Base-by-base conservation (phyloP, 176 grass and related monocot genomes). In the maize (Zea mays) region DNA sequence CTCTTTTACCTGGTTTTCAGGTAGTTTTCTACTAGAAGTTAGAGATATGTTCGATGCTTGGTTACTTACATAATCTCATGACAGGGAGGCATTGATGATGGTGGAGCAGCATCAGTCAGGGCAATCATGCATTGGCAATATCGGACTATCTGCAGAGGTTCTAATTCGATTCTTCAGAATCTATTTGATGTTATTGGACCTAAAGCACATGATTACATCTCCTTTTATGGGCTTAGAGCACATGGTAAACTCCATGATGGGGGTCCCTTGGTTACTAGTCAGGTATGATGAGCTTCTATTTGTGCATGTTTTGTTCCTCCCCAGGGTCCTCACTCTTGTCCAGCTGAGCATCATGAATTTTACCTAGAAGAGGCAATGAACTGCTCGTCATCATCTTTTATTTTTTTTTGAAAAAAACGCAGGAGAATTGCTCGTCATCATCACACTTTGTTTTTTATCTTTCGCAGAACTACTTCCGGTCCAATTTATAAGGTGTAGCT, bases 61-160 rank as follows among this genome's bases (percentile, higher is more conserved):
- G 10, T 81, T 79, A 66, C 54, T 83, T 46, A 81, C 45, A 46
- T 55, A 57, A 49, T 84, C 38, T 82, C 47, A 58, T 78, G n/a
- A 70, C 69, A 97, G 91, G 95, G 95, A 82, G 95, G 95, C 81
- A 94, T 98, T 75, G 95, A 98, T 90, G 95, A 98, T 64, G 87
- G 87, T 45, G 92, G 95, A 69, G 95, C 95, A 62, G 95, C 95
- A 86, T 98, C 95, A 51, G 91, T 98, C 54, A 88, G 95, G 81
- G 95, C 95, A 88, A 98, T 98, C 73, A 98, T 98, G 95, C 95
- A 94, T 69, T 98, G 95, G 95, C 91, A 98, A 77, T 98, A 98
- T 77, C 86, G 95, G 51, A 98, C 95, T 72, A 94, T 98, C 66
- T 98, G 85, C 81, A 92, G 95, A 81, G 91, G 95, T 19, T 81